Conservation (phyloP, 345 rosid genomes). For the Raphanus sativus region DNA sequence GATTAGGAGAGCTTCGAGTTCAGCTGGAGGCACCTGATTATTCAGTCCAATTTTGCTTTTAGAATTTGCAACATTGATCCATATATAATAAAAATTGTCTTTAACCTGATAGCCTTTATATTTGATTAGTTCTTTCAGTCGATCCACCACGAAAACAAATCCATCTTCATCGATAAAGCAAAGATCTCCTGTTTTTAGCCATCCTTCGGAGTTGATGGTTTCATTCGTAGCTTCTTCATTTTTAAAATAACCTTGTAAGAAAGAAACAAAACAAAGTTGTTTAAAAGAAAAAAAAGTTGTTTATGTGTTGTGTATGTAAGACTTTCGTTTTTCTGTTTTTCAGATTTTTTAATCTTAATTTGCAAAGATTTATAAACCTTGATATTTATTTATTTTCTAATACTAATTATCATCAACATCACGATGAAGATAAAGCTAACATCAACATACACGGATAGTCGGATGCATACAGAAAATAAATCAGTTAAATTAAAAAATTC, state of each 20-base stretch:
- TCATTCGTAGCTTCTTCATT: conserved; percentile 73
- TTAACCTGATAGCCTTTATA: conserved; percentile 92
- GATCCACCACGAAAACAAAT: conserved; percentile 71
- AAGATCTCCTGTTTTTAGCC: conserved; percentile 89
- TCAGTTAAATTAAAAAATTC: neutral
- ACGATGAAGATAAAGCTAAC: neutral
- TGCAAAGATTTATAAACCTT: neutral
- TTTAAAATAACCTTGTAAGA: conserved; percentile 59
- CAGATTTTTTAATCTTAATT: neutral
- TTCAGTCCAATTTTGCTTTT: neutral
- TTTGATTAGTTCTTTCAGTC: conserved; percentile 86
- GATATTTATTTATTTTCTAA: neutral
- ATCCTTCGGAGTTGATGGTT: conserved; percentile 63
- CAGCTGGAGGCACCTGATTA: conserved; percentile 82
- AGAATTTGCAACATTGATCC: neutral
- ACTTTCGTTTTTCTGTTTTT: neutral
- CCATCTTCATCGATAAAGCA: conserved; percentile 86
- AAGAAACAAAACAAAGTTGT: neutral
- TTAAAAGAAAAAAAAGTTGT: too few species aligned
- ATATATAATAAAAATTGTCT: neutral
- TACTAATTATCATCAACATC: neutral
- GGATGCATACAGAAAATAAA: neutral
- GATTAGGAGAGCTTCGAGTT: conserved; percentile 72
- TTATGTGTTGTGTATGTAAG: neutral
- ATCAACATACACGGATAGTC: neutral